Conservation (phyloP, 257 asterid species). For the Ocimum tenuiflorum region DNA sequence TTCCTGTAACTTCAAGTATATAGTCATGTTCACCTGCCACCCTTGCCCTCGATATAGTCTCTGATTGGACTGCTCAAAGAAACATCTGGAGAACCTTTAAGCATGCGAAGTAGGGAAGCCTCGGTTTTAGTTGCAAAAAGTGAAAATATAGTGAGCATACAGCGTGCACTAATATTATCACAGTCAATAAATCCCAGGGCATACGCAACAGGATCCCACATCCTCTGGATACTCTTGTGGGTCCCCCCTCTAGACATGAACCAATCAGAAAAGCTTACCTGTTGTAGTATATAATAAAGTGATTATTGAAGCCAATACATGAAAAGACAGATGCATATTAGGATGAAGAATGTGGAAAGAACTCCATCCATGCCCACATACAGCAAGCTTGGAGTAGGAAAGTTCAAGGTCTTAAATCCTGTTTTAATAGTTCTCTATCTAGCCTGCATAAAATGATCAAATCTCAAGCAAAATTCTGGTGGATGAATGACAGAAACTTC, state of each 20-base stretch:
- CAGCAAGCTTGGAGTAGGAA: not conserved
- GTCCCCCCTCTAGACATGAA: constrained; percentile 97
- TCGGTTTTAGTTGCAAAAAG: constrained; percentile 96
- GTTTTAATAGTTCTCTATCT: not conserved
- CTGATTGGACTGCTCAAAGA: constrained; percentile 93
- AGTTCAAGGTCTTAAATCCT: not conserved
- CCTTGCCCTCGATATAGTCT: constrained; percentile 75
- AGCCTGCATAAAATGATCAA: not conserved
- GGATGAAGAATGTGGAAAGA: not conserved
- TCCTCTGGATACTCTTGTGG: constrained; percentile 80
- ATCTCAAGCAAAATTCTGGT: not conserved
- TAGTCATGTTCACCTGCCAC: constrained; percentile 60
- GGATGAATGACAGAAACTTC: not conserved
- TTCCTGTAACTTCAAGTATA: constrained; percentile 4
- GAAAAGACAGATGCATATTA: not conserved
- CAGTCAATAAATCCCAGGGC: constrained; percentile 98
- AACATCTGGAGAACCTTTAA: constrained; percentile 93
- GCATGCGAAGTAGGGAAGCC: constrained; percentile 98
- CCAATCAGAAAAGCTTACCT: constrained; percentile 97
- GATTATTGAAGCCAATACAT: constrained; percentile 17
- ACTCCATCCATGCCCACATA: no score
- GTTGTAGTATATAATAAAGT: constrained; percentile 21
- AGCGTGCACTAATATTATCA: constrained; percentile 96
- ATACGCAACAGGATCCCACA: constrained; percentile 99
- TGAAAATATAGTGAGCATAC: constrained; percentile 97